These are phyloP conservation scores for Nothomitra cinnamomea DNA, from an alignment of 2,329 filamentous ascomycete genomes.

Conservation along the genomic window DNA sequence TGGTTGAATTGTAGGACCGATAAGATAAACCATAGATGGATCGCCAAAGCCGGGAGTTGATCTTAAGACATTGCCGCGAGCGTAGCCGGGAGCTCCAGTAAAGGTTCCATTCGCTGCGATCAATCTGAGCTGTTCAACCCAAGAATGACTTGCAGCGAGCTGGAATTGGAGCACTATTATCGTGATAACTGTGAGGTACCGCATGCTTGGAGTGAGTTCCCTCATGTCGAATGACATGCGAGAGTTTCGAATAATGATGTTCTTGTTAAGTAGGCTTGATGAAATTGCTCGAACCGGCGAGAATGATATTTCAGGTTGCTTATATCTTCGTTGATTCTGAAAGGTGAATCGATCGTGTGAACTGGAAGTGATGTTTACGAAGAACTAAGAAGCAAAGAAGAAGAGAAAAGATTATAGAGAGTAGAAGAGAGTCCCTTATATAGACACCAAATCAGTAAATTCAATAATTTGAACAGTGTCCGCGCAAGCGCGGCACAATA, in stretches of 20 bases:
- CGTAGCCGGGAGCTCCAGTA: slow-evolving; percentile 51
- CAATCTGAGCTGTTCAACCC: slow-evolving; percentile 61
- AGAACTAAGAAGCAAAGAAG: background rate
- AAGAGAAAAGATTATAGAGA: background rate
- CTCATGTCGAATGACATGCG: background rate
- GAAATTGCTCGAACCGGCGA: slow-evolving; percentile 4
- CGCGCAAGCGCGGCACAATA: too few species aligned
- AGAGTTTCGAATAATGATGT: background rate
- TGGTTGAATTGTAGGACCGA: slow-evolving; percentile 33
- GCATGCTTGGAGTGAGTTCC: background rate
- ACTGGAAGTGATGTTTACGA: too few species aligned
- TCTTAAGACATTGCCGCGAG: slow-evolving; percentile 52
- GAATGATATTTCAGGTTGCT: background rate
- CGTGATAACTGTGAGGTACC: slow-evolving; percentile 13
- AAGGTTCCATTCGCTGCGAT: slow-evolving; percentile 61
- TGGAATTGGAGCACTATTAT: slow-evolving; percentile 15
- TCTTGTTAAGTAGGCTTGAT: background rate
- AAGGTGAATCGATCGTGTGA: too few species aligned
- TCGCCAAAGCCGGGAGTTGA: slow-evolving; percentile 39
- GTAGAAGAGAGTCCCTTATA: too few species aligned
- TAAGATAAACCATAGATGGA: slow-evolving; percentile 39
- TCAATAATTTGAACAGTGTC: too few species aligned
- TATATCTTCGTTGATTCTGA: too few species aligned
- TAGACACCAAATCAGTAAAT: too few species aligned
- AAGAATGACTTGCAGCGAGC: slow-evolving; percentile 45